Evolutionary conservation across 345 rosid genomes (phyloP).

Genomic region (Xanthoceras sorbifolium): DNA sequence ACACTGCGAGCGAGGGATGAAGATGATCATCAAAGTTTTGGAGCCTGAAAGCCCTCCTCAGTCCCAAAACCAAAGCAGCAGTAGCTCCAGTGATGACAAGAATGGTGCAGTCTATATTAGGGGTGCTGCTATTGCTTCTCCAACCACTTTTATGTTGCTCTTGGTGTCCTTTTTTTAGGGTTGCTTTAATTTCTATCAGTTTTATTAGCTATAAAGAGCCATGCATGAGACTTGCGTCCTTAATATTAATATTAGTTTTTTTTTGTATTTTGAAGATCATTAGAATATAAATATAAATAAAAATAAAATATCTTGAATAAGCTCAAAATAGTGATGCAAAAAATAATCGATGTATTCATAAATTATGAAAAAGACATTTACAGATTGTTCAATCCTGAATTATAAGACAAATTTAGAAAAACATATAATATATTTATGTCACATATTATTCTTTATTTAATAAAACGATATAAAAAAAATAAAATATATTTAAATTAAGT

Average conservation of each 20-base stretch:
- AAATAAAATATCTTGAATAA: too few species aligned
- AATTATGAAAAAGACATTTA: too few species aligned
- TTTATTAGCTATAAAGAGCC: background rate
- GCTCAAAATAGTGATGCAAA: too few species aligned
- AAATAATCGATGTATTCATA: too few species aligned
- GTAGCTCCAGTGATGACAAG: background rate
- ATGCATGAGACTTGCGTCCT: too few species aligned
- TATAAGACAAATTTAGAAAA: too few species aligned
- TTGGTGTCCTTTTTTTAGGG: background rate
- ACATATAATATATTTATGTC: too few species aligned
- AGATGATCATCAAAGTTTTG: slow-evolving; percentile 73
- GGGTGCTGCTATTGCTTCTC: slow-evolving; percentile 10
- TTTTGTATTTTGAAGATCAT: background rate
- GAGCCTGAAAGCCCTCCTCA: slow-evolving; percentile 37
- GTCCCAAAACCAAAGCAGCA: slow-evolving; percentile 17
- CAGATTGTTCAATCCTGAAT: too few species aligned
- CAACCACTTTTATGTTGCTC: background rate
- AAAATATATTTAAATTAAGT: too few species aligned
- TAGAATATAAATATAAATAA: too few species aligned
- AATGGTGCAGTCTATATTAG: background rate
- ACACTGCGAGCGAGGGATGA: slow-evolving; percentile 63
- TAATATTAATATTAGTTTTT: background rate
- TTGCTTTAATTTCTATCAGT: background rate
- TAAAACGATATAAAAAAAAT: too few species aligned
- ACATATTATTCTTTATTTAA: too few species aligned